A percentile compares a stretch with the other conserved stretches of the same genome.
Conservation (phyloP, 371 early-diverging fungal species). For the Capillidium rhysosporum region DNA sequence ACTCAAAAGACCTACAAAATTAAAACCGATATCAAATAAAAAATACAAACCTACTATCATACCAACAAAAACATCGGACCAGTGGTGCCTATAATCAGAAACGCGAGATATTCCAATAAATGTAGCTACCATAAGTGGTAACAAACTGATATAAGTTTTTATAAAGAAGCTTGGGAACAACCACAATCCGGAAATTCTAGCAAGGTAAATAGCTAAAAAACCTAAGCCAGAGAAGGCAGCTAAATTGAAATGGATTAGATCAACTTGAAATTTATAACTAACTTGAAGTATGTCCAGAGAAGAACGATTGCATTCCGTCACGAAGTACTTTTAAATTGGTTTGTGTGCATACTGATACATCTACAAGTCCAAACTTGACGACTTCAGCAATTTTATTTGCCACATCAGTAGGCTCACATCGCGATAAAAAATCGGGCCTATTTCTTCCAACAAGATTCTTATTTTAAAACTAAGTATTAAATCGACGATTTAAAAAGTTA, state of each 20-base stretch:
- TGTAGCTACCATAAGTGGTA: slow-evolving; percentile 38
- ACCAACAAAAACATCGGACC: slow-evolving; percentile 59
- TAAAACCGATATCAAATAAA: too few relatives aligned
- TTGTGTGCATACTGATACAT: slow-evolving; percentile 36
- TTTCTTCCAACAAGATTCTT: slow-evolving; percentile 36
- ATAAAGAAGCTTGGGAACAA: slow-evolving; percentile 34
- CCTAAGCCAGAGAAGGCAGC: slow-evolving; percentile 55
- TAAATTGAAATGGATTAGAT: slow-evolving; percentile 7
- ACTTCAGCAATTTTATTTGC: slow-evolving; percentile 7
- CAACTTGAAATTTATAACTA: slow-evolving; percentile 7
- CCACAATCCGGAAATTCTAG: slow-evolving; percentile 45
- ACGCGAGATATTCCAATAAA: slow-evolving; percentile 49
- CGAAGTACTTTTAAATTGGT: slow-evolving; percentile 23
- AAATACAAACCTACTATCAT: slow-evolving; percentile 11
- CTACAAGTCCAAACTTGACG: slow-evolving; percentile 26
- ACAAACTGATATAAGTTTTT: slow-evolving; percentile 31
- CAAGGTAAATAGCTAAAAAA: slow-evolving; percentile 43
- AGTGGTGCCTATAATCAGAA: slow-evolving; percentile 66
- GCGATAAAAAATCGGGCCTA: slow-evolving; percentile 76
- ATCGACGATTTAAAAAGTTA: background rate
- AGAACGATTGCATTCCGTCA: slow-evolving; percentile 81
- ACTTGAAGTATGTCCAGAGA: slow-evolving; percentile 82
- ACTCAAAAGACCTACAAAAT: too few relatives aligned
- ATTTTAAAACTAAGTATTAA: background rate
- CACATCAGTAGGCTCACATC: slow-evolving; percentile 42